Base-by-base conservation (phyloP, 345 rosid genomes). In the Corymbia maculata region DNA sequence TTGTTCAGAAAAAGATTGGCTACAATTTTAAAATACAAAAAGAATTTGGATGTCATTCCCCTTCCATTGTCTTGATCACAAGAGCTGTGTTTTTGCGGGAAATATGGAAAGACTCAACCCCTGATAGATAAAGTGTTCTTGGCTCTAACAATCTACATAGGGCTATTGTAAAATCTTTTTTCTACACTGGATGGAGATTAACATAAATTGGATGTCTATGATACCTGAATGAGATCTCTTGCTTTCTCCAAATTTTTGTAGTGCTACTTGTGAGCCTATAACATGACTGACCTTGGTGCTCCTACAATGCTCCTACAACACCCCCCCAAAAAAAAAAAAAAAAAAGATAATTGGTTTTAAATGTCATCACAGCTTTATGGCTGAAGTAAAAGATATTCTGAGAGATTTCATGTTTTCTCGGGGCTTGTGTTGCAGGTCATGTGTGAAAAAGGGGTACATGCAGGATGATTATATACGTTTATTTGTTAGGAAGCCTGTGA, bases 361-460 rank as follows among this genome's bases (percentile, higher is more conserved):
- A 42, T 75, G 84, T 36, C 49, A 75, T 42, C 14, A 75, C 47
- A 42, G 28, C 84, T 75, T 45, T 75, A 42, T 75, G 82, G 28
- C 49, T 75, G 49, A 49, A 42, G 49, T 42, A 44, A 10, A 75
- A 36, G 13, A 75, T 19, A 75, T 75, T 75, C 84, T 6, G 28
- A 21, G 49, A 75, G 4, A 19, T 75, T 36, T 75, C 28, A 75
- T 75, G 49, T 75, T 75, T 42, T 75, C 84, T 75, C 10, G 49
- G 84, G 84, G 84, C 49, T 75, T 66, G 57, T 44, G 13, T 89
- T 90, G 88, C 93, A 96, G 99, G 94, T 98, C 99, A 9, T 98
- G 99, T 89, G 98, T 97, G 53, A 93, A 91, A 66, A 94, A 93
- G 87, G 99, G 98, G 84, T 98, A 98, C 91, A 96, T 97, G 93